Base-by-base conservation (phyloP, 83 land plant genomes). In the Picea abies region DNA sequence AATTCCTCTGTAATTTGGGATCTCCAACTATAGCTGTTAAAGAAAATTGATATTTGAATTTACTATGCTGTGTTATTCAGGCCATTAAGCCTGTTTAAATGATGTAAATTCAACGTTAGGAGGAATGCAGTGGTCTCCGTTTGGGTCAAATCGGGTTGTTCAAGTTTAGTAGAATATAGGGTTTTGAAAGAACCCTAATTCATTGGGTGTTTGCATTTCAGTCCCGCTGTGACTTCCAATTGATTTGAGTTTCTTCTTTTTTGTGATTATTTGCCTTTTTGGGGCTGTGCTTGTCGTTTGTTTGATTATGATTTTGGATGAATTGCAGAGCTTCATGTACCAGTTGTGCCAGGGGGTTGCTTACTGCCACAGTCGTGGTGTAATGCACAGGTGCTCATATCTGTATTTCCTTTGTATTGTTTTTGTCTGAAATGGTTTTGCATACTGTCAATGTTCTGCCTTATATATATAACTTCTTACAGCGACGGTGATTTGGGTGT, bases 271-370 rank as follows among this genome's bases (percentile, higher is more conserved):
- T 11, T 12, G 26, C 23, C 6, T 75, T n/a, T 47, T 9, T 25
- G 15, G 60, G 60, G 0, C 60, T 56, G 60, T 56, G 20, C 14
- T 56, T 25, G 14, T 25, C 10, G 29, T 58, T 52, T 15, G 26
- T 14, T 25, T 25, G 29, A 25, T 0, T 2, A 4, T 3, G 16
- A 14, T 56, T 56, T 56, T 0, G 60, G 60, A 56, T 76, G 62
- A 16, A 12, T 15, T 72, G 81, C 85, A 97, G 99, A 95, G 90
- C 62, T 89, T 96, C 69, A 92, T 96, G 96, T 97, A 91, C 79
- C 99, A 97, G 82, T 87, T 97, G 5, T 96, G 98, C 88, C 94
- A 90, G 70, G 99, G 99, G 37, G 90, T 97, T 15, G 95, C 95
- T 29, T 92, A 89, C 65, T 95, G 98, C 87, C 98, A 97, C 72